phyloP scores from a whole-genome alignment of 2,329 filamentous ascomycete species.

The Sphaerostilbella broomeana region DNA sequence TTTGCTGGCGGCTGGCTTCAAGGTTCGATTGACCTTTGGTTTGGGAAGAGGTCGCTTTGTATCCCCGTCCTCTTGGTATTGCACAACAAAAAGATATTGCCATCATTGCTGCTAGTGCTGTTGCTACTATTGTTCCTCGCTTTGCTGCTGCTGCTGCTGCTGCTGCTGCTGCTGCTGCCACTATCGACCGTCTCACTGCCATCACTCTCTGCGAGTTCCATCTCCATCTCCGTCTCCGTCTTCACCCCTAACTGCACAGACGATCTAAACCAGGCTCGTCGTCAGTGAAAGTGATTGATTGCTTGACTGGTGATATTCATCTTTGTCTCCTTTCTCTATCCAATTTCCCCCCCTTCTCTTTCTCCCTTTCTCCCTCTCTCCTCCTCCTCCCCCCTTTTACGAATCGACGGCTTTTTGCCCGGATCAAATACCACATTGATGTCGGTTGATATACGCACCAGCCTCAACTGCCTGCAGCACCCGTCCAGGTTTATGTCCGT shows the following conservation, averaged over 20 bases:
- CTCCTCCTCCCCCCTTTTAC: neutral
- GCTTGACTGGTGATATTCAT: conserved; percentile 9
- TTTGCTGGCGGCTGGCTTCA: too few relatives aligned
- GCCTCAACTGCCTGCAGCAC: conserved; percentile 50
- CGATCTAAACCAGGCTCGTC: conserved; percentile 9
- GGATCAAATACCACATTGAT: conserved; percentile 43
- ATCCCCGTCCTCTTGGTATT: conserved; percentile 1
- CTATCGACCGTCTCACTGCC: neutral
- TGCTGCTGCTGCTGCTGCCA: too few relatives aligned
- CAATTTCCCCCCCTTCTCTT: neutral
- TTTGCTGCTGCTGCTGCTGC: too few relatives aligned
- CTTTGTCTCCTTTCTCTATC: neutral
- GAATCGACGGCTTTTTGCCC: conserved; percentile 7
- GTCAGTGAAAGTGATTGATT: conserved; percentile 15
- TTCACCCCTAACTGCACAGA: conserved; percentile 13
- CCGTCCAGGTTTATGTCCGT: conserved; percentile 52
- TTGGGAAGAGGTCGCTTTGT: conserved; percentile 3
- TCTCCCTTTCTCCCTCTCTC: neutral
- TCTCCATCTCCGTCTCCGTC: conserved; percentile 11
- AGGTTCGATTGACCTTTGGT: neutral
- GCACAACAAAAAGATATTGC: too few relatives aligned
- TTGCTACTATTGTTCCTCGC: too few relatives aligned
- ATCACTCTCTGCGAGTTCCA: conserved; percentile 2
- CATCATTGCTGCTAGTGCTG: too few relatives aligned
- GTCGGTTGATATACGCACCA: conserved; percentile 52